Evolutionary conservation across 768 basidiomycete genomes (phyloP), one percentile per base, ranked within the genome.

Genomic region (Melanogaster broomeanus): DNA sequence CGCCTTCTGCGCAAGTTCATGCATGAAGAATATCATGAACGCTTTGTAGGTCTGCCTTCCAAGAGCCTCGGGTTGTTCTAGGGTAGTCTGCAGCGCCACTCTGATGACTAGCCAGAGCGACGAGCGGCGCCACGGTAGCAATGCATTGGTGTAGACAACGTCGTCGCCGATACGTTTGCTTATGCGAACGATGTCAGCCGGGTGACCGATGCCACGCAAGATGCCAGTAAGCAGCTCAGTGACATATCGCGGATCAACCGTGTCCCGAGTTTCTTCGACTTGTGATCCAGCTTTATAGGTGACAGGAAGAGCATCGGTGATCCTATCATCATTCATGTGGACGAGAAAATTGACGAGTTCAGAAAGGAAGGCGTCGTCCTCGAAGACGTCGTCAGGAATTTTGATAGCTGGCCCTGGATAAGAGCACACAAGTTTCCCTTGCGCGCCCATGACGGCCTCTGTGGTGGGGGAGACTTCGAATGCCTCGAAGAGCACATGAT

Each of bases 191-290:
- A 64, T 24, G 2, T 52, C 39, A 10, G 59, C 59, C 5, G 61
- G 59, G 3, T 25, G 25, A 34, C 64, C 64, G 18, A 72, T 56
- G 7, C 69, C 73, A 5, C 70, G 64, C 10, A 80, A 61, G 52
- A 83, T 76, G 18, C 72, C 74, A 2, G 69, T 70, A 12, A 82
- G 65, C 4, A 82, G 59, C 39, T 77, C 65, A 0, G 76, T 75
- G 52, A 83, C 78, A 35, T 76, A 76, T 0, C 70, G 72, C 6
- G 77, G 75, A 53, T 79, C 52, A 0, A 65, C 11, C 0, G 64
- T 64, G 15, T 65, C 59, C 15, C 55, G n/a, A 27, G 50, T 43
- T 43, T 52, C 42, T 25, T 28, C n/a, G 16, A 72, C 64, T 12
- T 50, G 50, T 0, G 64, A 66, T 6, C 58, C 56, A n/a, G 71